Conservation (phyloP, 2,329 filamentous ascomycete genomes). For the Apiospora pterosperma region DNA sequence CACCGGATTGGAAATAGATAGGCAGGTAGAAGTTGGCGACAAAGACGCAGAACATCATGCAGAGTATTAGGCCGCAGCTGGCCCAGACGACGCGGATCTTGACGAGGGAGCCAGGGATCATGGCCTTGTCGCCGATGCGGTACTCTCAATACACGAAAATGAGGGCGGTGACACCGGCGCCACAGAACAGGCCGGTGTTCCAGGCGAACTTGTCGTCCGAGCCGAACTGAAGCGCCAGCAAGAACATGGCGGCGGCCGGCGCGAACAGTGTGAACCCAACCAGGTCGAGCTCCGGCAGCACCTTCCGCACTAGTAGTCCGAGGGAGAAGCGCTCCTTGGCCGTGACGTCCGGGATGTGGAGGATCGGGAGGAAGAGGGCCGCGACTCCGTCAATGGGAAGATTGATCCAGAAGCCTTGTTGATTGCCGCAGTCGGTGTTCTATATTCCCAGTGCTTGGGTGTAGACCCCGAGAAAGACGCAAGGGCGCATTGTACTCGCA, state of each 20-base stretch:
- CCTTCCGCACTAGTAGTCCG: slow-evolving; percentile 12
- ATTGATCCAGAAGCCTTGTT: slow-evolving; percentile 40
- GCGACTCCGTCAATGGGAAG: slow-evolving; percentile 35
- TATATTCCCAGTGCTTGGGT: neutral
- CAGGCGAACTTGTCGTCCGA: slow-evolving; percentile 31
- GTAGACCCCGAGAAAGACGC: neutral
- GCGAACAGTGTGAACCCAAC: slow-evolving; percentile 38
- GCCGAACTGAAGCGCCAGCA: slow-evolving; percentile 43
- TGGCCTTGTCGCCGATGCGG: slow-evolving; percentile 41
- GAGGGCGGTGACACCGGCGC: slow-evolving; percentile 25
- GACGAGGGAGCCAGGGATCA: slow-evolving; percentile 45
- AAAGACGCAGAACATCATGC: neutral
- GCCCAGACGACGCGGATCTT: slow-evolving; percentile 38
- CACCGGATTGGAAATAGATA: slow-evolving; percentile 29
- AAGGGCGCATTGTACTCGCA: slow-evolving; percentile 26
- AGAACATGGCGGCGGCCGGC: slow-evolving; percentile 34
- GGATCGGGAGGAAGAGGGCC: slow-evolving; percentile 24
- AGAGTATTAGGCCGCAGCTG: slow-evolving; percentile 13
- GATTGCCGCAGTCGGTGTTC: too few species aligned
- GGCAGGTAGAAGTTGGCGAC: slow-evolving; percentile 16
- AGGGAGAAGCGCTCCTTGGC: slow-evolving; percentile 17
- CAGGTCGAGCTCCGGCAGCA: slow-evolving; percentile 33
- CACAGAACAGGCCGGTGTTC: slow-evolving; percentile 36
- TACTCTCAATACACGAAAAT: slow-evolving; percentile 40
- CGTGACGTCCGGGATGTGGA: slow-evolving; percentile 31